phyloP scores from a whole-genome alignment of 495 filamentous ascomycete species.

The Platismatia glauca region DNA sequence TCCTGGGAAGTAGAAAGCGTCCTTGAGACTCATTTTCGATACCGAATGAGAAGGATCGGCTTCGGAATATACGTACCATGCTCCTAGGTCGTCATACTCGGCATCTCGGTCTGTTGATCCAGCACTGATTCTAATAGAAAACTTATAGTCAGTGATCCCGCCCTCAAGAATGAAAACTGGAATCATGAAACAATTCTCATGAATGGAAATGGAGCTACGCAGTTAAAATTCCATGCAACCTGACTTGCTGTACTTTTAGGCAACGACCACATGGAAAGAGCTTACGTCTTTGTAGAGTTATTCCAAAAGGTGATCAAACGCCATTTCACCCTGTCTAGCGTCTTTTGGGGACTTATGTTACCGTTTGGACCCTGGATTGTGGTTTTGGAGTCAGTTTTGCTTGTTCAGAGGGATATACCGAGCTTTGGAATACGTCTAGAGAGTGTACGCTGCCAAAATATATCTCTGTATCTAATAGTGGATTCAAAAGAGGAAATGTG shows the following conservation, averaged over 20 bases:
- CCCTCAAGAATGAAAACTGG: neutral
- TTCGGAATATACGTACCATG: conserved; percentile 19
- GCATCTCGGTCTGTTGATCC: conserved; percentile 22
- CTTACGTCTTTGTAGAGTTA: conserved; percentile 27
- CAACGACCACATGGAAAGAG: neutral
- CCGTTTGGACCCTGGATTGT: conserved; percentile 31
- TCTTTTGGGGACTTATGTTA: conserved; percentile 30
- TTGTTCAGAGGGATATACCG: no score
- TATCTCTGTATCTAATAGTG: no score
- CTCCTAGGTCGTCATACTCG: conserved; percentile 33
- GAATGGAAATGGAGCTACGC: neutral
- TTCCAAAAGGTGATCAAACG: conserved; percentile 39
- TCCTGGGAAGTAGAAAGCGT: no score
- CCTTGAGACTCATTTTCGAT: no score
- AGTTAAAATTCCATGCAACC: neutral
- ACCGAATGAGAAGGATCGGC: no score
- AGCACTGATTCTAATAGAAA: conserved; percentile 12
- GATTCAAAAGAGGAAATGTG: no score
- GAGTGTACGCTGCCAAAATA: no score
- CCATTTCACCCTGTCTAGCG: conserved; percentile 36
- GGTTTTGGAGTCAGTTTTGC: no score
- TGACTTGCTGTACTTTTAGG: neutral
- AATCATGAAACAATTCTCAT: neutral
- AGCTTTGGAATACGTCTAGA: no score
- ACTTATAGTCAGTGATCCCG: neutral